These are phyloP conservation scores for Aspergillus candidus DNA, from an alignment of 2,329 filamentous ascomycete genomes.

Conservation along the genomic window DNA sequence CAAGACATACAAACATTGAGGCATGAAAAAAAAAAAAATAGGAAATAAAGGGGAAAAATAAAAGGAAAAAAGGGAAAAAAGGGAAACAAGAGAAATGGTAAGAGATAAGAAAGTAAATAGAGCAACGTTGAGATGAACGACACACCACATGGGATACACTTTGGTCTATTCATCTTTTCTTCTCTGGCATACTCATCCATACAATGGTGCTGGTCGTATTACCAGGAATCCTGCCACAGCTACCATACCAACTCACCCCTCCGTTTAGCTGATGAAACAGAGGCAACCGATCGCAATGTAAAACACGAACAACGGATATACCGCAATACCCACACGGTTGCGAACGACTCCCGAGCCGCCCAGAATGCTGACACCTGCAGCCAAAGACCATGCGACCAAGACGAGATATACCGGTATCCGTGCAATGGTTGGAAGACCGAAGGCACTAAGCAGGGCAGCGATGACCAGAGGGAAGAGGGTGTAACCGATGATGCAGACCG, in stretches of 20 bases:
- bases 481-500: constrained; percentile 96
- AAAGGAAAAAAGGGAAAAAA: constrained; percentile 4
- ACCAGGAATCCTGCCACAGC: too few relatives aligned
- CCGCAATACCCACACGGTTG: constrained; percentile 86
- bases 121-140: too few relatives aligned
- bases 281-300: constrained; percentile 89
- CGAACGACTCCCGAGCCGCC: constrained; percentile 93
- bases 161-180: too few relatives aligned
- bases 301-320: constrained; percentile 92
- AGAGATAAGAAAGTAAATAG: background rate
- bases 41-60: constrained; percentile 4
- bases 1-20: background rate
- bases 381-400: constrained; percentile 85
- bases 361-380: constrained; percentile 90
- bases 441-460: constrained; percentile 78
- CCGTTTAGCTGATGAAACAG: constrained; percentile 82
- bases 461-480: constrained; percentile 96
- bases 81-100: constrained; percentile 2
- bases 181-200: too few relatives aligned
- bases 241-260: background rate
- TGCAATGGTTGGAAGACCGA: constrained; percentile 71
- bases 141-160: too few relatives aligned
- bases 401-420: constrained; percentile 87
- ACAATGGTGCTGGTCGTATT: too few relatives aligned
- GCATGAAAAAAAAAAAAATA: constrained; percentile 10